Percentiles rank a stretch among this genome's conserved stretches.
Evolutionary conservation across 2,329 filamentous ascomycete species (phyloP).

Genomic region (Graphilbum sp.): DNA sequence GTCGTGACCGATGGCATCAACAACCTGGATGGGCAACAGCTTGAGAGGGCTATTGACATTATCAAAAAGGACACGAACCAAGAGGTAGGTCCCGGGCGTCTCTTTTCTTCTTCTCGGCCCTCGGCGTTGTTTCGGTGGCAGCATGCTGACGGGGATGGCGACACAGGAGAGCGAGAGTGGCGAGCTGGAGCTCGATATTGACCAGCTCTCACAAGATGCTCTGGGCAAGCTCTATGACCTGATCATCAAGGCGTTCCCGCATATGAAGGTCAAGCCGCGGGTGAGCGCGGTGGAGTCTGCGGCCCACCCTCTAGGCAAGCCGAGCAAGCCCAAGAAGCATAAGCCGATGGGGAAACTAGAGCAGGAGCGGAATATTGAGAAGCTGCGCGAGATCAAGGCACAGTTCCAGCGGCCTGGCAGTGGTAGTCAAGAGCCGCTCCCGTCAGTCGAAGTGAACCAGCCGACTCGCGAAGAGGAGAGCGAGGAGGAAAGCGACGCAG

Average conservation of each 20-base stretch:
- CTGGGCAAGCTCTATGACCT: slow-evolving; percentile 34
- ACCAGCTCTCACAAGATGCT: slow-evolving; percentile 38
- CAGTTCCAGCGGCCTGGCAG: slow-evolving; percentile 28
- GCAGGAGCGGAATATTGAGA: slow-evolving; percentile 50
- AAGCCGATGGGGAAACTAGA: slow-evolving; percentile 62
- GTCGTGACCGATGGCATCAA: slow-evolving; percentile 77
- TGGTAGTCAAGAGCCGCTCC: slow-evolving; percentile 28
- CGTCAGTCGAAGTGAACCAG: slow-evolving; percentile 19
- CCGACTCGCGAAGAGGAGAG: slow-evolving; percentile 20
- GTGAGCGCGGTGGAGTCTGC: slow-evolving; percentile 11
- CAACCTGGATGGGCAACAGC: slow-evolving; percentile 60
- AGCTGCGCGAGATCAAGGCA: slow-evolving; percentile 44
- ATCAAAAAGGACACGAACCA: slow-evolving; percentile 74
- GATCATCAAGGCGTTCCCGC: slow-evolving; percentile 22
- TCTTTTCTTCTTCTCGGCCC: neutral
- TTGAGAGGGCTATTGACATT: slow-evolving; percentile 69
- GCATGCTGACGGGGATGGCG: slow-evolving; percentile 39
- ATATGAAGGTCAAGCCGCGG: slow-evolving; percentile 17
- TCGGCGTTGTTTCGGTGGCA: neutral
- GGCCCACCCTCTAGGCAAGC: slow-evolving; percentile 11
- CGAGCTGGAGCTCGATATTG: slow-evolving; percentile 43
- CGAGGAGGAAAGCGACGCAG: slow-evolving; percentile 29
- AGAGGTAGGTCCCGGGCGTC: slow-evolving; percentile 40
- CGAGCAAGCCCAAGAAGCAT: slow-evolving; percentile 50
- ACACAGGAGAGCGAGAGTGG: slow-evolving; percentile 39